Evolutionary conservation across 208 protist species (phyloP).

Genomic region (Trypanosoma rangeli): DNA sequence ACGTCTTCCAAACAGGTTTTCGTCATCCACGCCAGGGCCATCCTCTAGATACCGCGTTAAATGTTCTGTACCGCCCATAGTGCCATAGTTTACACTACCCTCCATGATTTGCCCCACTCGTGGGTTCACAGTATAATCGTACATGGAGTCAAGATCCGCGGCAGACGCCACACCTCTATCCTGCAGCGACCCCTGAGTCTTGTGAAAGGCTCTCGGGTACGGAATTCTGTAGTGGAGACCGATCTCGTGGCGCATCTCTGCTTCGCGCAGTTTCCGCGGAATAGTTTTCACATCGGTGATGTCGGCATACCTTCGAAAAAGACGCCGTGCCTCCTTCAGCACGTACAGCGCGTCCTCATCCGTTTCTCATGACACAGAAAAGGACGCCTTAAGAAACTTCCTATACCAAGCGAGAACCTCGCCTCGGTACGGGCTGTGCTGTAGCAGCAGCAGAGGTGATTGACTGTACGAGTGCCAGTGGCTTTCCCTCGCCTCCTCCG

Average conservation of each 20-base stretch:
- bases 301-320: conserved; percentile 69
- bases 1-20: conserved; percentile 20
- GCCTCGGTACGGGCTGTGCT: conserved; percentile 57
- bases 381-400: conserved; percentile 77
- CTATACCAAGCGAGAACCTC: conserved; percentile 85
- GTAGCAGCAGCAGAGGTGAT: conserved; percentile 11
- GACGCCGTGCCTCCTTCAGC: conserved; percentile 70
- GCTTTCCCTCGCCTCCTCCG: not conserved
- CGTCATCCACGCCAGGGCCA: conserved; percentile 41
- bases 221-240: conserved; percentile 85
- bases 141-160: conserved; percentile 83
- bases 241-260: conserved; percentile 88
- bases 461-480: not conserved
- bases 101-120: conserved; percentile 58
- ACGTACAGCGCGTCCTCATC: conserved; percentile 89
- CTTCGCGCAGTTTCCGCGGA: conserved; percentile 82
- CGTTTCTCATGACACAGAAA: conserved; percentile 74
- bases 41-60: conserved; percentile 57
- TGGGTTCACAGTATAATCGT: conserved; percentile 79
- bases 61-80: conserved; percentile 53
- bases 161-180: conserved; percentile 81
- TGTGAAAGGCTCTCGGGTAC: conserved; percentile 82
- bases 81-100: conserved; percentile 67
- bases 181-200: conserved; percentile 74
- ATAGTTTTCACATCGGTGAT: conserved; percentile 64